Conservation (phyloP, 345 rosid genomes). For the Euclidium syriacum region DNA sequence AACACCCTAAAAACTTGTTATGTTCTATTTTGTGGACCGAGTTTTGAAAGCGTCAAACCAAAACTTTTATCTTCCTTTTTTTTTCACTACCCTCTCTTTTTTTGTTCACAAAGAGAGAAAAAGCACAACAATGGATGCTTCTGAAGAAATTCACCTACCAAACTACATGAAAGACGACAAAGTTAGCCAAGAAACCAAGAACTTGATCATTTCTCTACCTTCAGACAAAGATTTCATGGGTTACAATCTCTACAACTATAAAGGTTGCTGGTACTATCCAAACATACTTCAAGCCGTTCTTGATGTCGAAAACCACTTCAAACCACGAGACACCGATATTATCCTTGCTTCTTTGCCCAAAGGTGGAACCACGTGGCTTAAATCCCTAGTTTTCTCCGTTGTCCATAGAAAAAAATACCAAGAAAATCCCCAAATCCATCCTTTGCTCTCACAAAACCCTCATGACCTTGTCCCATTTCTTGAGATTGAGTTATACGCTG, state of each 20-base stretch:
- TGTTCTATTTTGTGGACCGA: not conserved
- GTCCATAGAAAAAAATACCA: conserved; percentile 27
- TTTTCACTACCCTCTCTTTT: not conserved
- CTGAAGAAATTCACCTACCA: conserved; percentile 23
- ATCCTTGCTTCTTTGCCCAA: conserved; percentile 53
- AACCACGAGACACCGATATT: conserved; percentile 38
- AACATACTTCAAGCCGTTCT: conserved; percentile 20
- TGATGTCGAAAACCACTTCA: conserved; percentile 37
- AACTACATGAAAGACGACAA: conserved; percentile 36
- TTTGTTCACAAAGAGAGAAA: not conserved
- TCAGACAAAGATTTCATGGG: conserved; percentile 36
- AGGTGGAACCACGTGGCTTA: conserved; percentile 64
- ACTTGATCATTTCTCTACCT: conserved; percentile 39
- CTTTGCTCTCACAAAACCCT: conserved; percentile 46
- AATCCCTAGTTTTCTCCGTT: conserved; percentile 44
- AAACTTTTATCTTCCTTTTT: not conserved
- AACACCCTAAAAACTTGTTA: not conserved
- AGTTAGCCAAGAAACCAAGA: conserved; percentile 30
- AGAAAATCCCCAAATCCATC: conserved; percentile 32
- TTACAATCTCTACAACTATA: conserved; percentile 34
- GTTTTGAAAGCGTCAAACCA: not conserved
- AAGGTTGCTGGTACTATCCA: conserved; percentile 50
- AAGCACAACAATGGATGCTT: not conserved
- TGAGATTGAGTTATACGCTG: conserved; percentile 26
- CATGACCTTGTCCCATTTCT: conserved; percentile 58